A percentile compares a stretch with the other conserved stretches of the same genome.
Evolutionary conservation across 192 early-diverging fungal genomes (phyloP).

Genomic region (Coemansia sp.): DNA sequence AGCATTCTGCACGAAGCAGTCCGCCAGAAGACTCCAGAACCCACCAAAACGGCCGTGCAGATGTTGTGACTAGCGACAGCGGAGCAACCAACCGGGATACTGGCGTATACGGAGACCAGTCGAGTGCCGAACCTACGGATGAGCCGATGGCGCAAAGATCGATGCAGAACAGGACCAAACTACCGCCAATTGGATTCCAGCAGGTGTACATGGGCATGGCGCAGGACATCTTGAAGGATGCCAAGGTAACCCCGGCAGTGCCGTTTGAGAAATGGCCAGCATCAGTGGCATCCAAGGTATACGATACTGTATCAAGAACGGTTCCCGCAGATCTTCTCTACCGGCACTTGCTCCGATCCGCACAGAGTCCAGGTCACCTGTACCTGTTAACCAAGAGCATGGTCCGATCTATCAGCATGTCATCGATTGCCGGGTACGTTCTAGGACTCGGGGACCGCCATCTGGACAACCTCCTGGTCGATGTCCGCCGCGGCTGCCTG

Average conservation of each 20-base stretch:
- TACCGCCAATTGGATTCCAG: slow-evolving; percentile 7
- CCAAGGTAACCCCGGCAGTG: not conserved
- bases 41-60: not conserved
- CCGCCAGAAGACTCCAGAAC: not conserved
- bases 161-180: not conserved
- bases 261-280: slow-evolving; percentile 31
- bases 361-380: slow-evolving; percentile 23
- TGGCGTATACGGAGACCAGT: not conserved
- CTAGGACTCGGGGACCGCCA: slow-evolving; percentile 74
- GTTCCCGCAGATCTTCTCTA: slow-evolving; percentile 19
- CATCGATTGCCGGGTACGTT: slow-evolving; percentile 65
- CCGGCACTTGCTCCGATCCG: slow-evolving; percentile 4
- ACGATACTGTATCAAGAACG: slow-evolving; percentile 16
- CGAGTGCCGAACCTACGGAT: not conserved
- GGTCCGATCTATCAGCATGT: slow-evolving; percentile 40
- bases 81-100: not conserved
- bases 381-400: slow-evolving; percentile 10
- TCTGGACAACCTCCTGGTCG: slow-evolving; percentile 71
- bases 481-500: slow-evolving; percentile 52
- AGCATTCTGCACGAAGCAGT: slow-evolving; percentile 2
- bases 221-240: slow-evolving; percentile 1
- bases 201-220: slow-evolving; percentile 21
- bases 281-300: not conserved
- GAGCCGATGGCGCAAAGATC: not conserved
- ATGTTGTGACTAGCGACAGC: not conserved